A percentile compares a stretch with the other conserved stretches of the same genome.
Conservation (phyloP, 257 asterid genomes). For the Petrea volubilis region DNA sequence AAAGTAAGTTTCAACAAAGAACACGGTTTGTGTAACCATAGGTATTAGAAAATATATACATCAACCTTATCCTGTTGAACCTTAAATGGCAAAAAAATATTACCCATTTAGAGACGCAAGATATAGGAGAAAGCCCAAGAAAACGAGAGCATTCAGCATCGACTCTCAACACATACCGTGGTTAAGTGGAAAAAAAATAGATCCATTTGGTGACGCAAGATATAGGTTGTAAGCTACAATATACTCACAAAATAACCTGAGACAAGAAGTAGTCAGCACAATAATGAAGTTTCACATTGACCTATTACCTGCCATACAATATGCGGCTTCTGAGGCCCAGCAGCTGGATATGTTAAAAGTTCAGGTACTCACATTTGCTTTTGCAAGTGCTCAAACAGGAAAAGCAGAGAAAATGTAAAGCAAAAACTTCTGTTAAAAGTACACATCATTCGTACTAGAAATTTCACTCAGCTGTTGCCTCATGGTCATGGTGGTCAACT, state of each 20-base stretch:
- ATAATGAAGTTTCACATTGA: background rate
- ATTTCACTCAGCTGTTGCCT: conserved; percentile 58
- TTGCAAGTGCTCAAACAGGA: conserved; percentile 16
- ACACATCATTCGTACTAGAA: background rate
- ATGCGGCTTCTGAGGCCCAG: conserved; percentile 16
- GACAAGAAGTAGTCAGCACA: conserved; percentile 8
- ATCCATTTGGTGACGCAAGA: too few relatives aligned
- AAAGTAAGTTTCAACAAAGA: too few relatives aligned
- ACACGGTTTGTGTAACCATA: background rate
- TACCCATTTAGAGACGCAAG: too few relatives aligned
- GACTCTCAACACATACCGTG: too few relatives aligned
- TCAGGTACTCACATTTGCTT: conserved; percentile 28
- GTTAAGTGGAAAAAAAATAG: too few relatives aligned
- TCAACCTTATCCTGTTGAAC: too few relatives aligned
- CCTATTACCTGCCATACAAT: conserved; percentile 15
- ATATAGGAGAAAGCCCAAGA: too few relatives aligned
- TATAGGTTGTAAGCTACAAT: too few relatives aligned
- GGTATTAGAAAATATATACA: too few relatives aligned
- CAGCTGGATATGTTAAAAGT: conserved; percentile 19
- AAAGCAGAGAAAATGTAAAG: conserved; percentile 25
- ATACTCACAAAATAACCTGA: background rate
- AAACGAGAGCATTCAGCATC: too few relatives aligned
- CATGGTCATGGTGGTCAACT: conserved; percentile 43
- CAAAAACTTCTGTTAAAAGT: conserved; percentile 13
- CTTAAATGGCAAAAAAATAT: too few relatives aligned